phyloP scores from a whole-genome alignment of 345 rosid genomes.

The Populus pruinosa region DNA sequence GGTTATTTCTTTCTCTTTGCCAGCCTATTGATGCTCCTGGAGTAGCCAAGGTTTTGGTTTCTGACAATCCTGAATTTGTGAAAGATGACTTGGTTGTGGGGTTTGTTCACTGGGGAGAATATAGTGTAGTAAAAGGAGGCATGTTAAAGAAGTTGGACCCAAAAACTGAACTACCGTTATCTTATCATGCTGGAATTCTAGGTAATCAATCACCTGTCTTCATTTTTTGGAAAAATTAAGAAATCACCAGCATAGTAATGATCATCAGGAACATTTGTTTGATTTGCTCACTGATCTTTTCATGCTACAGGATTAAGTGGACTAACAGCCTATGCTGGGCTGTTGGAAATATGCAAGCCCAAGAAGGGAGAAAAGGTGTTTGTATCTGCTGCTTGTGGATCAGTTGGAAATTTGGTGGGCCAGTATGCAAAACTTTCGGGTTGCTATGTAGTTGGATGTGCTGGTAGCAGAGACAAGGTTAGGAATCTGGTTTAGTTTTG shows the following conservation, averaged over 20 bases:
- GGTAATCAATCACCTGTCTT: constrained; percentile 24
- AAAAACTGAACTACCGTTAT: constrained; percentile 51
- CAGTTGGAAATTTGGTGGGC: constrained; percentile 52
- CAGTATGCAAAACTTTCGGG: constrained; percentile 46
- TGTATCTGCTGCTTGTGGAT: constrained; percentile 48
- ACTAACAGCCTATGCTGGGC: constrained; percentile 45
- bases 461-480: constrained; percentile 44
- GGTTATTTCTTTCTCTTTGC: background rate
- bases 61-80: constrained; percentile 42
- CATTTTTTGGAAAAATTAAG: background rate
- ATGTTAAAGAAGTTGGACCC: constrained; percentile 44
- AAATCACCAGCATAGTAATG: background rate
- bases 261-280: background rate
- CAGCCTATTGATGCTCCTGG: constrained; percentile 53
- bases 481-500: background rate
- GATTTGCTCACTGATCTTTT: background rate
- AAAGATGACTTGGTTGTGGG: constrained; percentile 50
- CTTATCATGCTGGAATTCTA: constrained; percentile 48
- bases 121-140: constrained; percentile 38
- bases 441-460: constrained; percentile 54
- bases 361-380: constrained; percentile 48
- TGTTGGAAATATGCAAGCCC: constrained; percentile 41
- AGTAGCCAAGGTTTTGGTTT: constrained; percentile 48
- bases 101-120: constrained; percentile 50
- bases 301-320: constrained; percentile 44